Evolutionary conservation across 371 early-diverging fungal species (phyloP).

Genomic region (Apophysomyces elegans): DNA sequence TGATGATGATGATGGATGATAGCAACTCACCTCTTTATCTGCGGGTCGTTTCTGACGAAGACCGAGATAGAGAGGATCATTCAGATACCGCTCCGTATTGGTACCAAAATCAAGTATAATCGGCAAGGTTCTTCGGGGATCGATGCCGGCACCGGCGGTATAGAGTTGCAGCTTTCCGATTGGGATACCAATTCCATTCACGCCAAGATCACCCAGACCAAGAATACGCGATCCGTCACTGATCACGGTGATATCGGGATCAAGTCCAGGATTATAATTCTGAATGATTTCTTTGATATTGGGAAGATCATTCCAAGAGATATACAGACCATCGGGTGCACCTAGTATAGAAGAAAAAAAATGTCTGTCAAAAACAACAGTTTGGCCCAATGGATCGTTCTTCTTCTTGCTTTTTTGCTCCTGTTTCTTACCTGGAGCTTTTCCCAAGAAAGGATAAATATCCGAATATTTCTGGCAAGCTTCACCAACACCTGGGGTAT

Average conservation of each 20-base stretch:
- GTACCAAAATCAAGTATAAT: constrained; percentile 91
- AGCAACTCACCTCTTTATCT: constrained; percentile 52
- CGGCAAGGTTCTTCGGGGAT: constrained; percentile 85
- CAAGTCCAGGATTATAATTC: constrained; percentile 62
- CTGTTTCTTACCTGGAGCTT: constrained; percentile 60
- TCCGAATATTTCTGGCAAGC: constrained; percentile 90
- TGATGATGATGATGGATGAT: too few relatives aligned
- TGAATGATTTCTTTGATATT: constrained; percentile 73
- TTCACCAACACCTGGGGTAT: constrained; percentile 92
- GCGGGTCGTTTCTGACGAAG: constrained; percentile 70
- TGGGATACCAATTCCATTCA: constrained; percentile 92
- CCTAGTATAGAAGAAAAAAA: constrained; percentile 17
- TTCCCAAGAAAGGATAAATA: constrained; percentile 80
- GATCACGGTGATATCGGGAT: constrained; percentile 84
- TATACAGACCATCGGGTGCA: constrained; percentile 81
- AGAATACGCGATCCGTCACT: constrained; percentile 93
- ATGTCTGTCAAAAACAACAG: neutral
- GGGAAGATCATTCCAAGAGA: constrained; percentile 75
- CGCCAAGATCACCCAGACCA: constrained; percentile 91
- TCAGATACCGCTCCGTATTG: constrained; percentile 73
- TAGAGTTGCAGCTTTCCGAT: constrained; percentile 92
- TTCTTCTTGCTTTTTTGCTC: neutral
- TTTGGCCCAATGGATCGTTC: neutral
- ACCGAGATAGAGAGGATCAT: constrained; percentile 91
- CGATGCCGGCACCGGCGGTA: constrained; percentile 88